Percentiles rank a stretch among this genome's conserved stretches.
These are phyloP conservation scores for Aspergillus sp. DNA, from an alignment of 2,329 filamentous ascomycete genomes.

Conservation along the genomic window DNA sequence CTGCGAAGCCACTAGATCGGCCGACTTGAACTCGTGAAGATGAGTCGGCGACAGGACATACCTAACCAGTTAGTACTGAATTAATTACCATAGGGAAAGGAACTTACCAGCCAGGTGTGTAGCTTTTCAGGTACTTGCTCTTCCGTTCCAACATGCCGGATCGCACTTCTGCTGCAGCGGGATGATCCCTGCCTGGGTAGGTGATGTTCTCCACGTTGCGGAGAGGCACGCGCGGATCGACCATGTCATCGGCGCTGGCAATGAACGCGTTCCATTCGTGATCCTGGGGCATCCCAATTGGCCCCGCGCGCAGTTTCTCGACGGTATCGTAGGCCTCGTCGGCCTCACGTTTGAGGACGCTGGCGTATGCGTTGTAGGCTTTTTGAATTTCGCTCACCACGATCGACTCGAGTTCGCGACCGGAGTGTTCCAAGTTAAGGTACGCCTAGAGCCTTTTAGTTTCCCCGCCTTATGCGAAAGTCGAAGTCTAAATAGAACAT, in stretches of 20 bases:
- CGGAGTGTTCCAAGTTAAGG: slow-evolving; percentile 87
- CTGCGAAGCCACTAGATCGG: slow-evolving; percentile 73
- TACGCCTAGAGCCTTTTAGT: slow-evolving; percentile 59
- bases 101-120: slow-evolving; percentile 84
- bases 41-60: slow-evolving; percentile 95
- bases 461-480: background rate
- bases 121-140: slow-evolving; percentile 98
- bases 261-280: slow-evolving; percentile 85
- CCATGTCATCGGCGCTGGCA: slow-evolving; percentile 71
- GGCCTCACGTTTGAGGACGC: slow-evolving; percentile 84
- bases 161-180: slow-evolving; percentile 74
- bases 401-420: slow-evolving; percentile 89
- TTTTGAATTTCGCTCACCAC: slow-evolving; percentile 97
- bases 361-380: slow-evolving; percentile 88
- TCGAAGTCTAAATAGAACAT: slow-evolving; percentile 25
- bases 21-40: slow-evolving; percentile 98
- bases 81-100: background rate
- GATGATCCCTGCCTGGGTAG: slow-evolving; percentile 85
- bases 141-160: slow-evolving; percentile 91
- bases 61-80: slow-evolving; percentile 44
- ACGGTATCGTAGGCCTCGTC: slow-evolving; percentile 71
- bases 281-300: slow-evolving; percentile 89
- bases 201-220: slow-evolving; percentile 74
- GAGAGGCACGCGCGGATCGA: slow-evolving; percentile 74
- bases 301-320: slow-evolving; percentile 74